These are phyloP conservation scores for Trifolium subterraneum DNA, from an alignment of 306 rosid species.

Conservation along the genomic window DNA sequence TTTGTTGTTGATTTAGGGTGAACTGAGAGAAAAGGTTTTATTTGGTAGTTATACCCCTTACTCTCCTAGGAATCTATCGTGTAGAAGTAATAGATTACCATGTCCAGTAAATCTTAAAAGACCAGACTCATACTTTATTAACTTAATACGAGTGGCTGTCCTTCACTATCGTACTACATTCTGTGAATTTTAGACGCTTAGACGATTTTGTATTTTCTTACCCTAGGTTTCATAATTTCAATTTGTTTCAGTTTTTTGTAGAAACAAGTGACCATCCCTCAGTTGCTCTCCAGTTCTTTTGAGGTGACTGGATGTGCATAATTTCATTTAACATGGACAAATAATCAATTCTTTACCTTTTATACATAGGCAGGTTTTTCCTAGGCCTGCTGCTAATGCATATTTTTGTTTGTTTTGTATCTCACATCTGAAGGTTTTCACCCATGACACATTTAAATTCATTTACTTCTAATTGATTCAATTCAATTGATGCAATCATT, in stretches of 20 bases:
- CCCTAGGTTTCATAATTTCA: too few species aligned
- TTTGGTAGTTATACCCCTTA: neutral
- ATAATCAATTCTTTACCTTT: neutral
- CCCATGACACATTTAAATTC: neutral
- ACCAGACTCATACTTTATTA: too few species aligned
- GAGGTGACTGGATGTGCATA: neutral
- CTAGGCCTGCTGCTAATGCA: neutral
- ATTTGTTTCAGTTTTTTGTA: too few species aligned
- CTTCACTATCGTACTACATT: neutral
- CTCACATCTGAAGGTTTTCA: too few species aligned
- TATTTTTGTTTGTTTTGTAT: neutral
- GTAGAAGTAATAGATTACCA: slow-evolving; percentile 25
- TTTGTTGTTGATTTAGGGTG: neutral
- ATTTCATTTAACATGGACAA: neutral
- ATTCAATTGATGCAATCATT: neutral
- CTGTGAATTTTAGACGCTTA: neutral
- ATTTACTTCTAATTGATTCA: neutral
- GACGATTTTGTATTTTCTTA: too few species aligned
- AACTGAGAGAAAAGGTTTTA: neutral
- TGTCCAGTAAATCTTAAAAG: neutral
- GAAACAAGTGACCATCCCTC: too few species aligned
- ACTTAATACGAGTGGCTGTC: neutral
- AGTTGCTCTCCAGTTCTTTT: too few species aligned
- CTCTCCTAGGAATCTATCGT: neutral
- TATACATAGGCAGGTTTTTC: neutral